Evolutionary conservation across 2,329 filamentous ascomycete genomes (phyloP), one percentile per base, ranked within the genome.

Genomic region (Dactylellina drechsleri): DNA sequence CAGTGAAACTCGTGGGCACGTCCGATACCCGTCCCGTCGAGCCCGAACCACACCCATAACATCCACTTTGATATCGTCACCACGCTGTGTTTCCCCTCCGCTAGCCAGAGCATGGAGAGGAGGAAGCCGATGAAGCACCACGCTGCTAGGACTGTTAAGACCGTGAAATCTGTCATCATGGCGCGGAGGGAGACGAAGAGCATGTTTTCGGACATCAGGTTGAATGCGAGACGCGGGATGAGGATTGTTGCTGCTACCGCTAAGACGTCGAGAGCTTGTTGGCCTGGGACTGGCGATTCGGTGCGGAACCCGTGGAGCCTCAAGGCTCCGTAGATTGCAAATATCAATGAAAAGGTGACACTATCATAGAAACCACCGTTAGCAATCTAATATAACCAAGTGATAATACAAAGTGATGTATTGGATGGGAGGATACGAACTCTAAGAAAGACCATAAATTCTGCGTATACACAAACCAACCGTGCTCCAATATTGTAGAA

Each of bases 11-110:
- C 88, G 20, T 86, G 85, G 79, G 86, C 86, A 70, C 85, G 83
- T 76, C 86, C 82, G 41, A 87, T 86, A 1, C 86, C 85, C 45
- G 82, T 91, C 41, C 87, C 92, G 78, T 95, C 92, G 1, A 96
- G 86, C 1, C 92, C 92, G 80, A 96, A 95, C 92, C 92, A 96
- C 77, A 96, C 93, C 86, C 91, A 95, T 1, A 95, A 86, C 91
- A 96, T 94, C 92, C 92, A 96, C 82, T 93, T 93, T 52, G 88
- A 88, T 76, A 95, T 93, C 0, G 89, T 91, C 82, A 91, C 83
- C 3, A 89, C 82, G 60, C 86, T 83, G 62, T 90, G 88, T 0
- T 82, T 81, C 18, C 88, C 89, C 77, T 91, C 86, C 72, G 88
- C 88, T 7, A 96, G 87, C 92, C 92, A 95, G 41, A 89, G 85